phyloP scores from a whole-genome alignment of 192 early-diverging fungal species.

The Linderina pennispora region DNA sequence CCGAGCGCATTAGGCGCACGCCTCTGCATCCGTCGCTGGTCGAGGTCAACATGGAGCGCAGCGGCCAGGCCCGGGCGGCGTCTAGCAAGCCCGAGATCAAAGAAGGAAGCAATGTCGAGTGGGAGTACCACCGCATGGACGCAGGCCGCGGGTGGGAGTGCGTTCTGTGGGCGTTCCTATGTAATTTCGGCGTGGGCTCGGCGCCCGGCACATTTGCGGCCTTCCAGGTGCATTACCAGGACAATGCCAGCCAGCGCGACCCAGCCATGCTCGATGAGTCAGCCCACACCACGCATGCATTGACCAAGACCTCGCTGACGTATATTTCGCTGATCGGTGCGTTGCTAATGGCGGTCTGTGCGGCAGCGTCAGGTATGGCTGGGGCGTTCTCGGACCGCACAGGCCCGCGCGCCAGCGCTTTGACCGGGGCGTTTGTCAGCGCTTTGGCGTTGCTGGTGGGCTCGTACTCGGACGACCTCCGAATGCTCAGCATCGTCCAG shows the following conservation, averaged over 20 bases:
- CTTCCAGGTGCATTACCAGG: slow-evolving; percentile 27
- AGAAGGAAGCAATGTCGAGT: too few relatives aligned
- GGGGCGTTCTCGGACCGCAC: too few relatives aligned
- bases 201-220: slow-evolving; percentile 25
- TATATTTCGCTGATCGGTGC: slow-evolving; percentile 24
- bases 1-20: too few relatives aligned
- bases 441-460: slow-evolving; percentile 35
- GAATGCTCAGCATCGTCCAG: slow-evolving; percentile 55
- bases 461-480: slow-evolving; percentile 46
- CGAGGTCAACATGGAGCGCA: too few relatives aligned
- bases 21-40: too few relatives aligned
- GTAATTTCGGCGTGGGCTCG: slow-evolving; percentile 19
- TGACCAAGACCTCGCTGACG: slow-evolving; percentile 1
- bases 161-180: slow-evolving; percentile 19
- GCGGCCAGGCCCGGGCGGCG: too few relatives aligned
- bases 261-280: neutral
- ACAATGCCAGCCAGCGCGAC: too few relatives aligned
- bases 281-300: too few relatives aligned
- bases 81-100: too few relatives aligned
- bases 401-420: slow-evolving; percentile 7
- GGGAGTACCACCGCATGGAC: slow-evolving; percentile 31
- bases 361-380: too few relatives aligned
- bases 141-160: slow-evolving; percentile 11
- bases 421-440: slow-evolving; percentile 38
- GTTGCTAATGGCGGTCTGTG: slow-evolving; percentile 20